A percentile compares a stretch with the other conserved stretches of the same genome.
Conservation (phyloP, 2,329 filamentous ascomycete species). For the Cercospora sesami region DNA sequence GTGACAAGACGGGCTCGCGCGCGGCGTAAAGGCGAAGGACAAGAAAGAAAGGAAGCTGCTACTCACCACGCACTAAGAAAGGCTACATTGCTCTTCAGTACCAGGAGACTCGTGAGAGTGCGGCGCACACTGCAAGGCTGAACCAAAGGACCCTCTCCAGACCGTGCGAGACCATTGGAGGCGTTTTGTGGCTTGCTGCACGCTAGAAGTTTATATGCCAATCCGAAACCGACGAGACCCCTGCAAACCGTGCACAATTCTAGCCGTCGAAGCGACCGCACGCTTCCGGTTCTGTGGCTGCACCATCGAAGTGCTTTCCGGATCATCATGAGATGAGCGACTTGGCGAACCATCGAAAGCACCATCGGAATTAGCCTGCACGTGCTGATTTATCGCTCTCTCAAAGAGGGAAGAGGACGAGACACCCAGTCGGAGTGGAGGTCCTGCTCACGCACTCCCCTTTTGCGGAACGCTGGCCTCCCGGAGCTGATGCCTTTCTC, state of each 20-base stretch:
- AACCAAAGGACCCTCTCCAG: conserved; percentile 1
- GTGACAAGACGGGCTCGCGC: not conserved
- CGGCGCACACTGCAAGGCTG: not conserved
- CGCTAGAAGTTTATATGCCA: not conserved
- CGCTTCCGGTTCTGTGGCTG: not conserved
- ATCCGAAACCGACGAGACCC: not conserved
- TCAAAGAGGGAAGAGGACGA: not conserved
- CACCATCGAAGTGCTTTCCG: not conserved
- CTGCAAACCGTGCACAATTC: not conserved
- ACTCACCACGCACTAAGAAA: not conserved
- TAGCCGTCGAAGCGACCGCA: not conserved
- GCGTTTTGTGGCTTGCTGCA: conserved; percentile 5
- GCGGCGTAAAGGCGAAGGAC: not conserved
- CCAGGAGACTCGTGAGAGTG: not conserved
- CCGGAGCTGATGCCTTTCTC: not conserved
- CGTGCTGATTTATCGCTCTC: not conserved
- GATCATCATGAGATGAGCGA: not conserved
- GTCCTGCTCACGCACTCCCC: not conserved
- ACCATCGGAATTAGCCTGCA: not conserved
- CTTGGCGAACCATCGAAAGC: not conserved
- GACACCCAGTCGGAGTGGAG: not conserved
- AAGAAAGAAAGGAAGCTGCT: not conserved
- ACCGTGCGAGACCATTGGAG: conserved; percentile 2
- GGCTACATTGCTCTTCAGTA: not conserved
- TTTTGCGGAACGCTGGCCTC: not conserved